Evolutionary conservation across 768 basidiomycete species (phyloP).

Genomic region (Tricholoma sp.): DNA sequence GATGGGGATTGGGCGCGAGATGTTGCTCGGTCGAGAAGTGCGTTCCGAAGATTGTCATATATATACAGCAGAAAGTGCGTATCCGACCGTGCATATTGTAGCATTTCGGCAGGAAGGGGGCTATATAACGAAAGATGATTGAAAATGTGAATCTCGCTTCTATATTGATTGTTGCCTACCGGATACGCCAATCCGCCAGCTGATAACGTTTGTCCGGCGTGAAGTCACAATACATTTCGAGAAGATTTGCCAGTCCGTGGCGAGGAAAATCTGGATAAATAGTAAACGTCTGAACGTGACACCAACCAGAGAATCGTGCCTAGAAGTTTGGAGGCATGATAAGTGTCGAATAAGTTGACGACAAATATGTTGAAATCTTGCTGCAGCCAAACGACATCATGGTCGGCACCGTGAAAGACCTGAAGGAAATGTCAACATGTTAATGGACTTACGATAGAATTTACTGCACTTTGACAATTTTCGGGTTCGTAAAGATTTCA

Average conservation of each 20-base stretch:
- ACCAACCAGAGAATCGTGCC: slow-evolving; percentile 33
- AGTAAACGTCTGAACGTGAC: not conserved
- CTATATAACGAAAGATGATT: slow-evolving; percentile 21
- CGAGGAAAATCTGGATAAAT: slow-evolving; percentile 62
- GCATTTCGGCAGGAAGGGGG: slow-evolving; percentile 85
- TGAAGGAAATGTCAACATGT: slow-evolving; percentile 19
- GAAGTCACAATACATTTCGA: slow-evolving; percentile 88
- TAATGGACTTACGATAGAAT: not conserved
- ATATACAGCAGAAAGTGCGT: slow-evolving; percentile 93
- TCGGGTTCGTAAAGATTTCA: slow-evolving; percentile 80
- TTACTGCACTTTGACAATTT: slow-evolving; percentile 69
- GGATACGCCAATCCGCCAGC: slow-evolving; percentile 95
- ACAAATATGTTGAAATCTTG: slow-evolving; percentile 92
- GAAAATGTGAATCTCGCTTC: not conserved
- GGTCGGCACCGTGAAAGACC: slow-evolving; percentile 94
- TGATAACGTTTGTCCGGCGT: slow-evolving; percentile 94
- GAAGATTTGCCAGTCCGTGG: slow-evolving; percentile 77
- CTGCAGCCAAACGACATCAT: slow-evolving; percentile 94
- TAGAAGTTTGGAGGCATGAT: slow-evolving; percentile 84
- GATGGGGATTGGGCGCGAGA: slow-evolving; percentile 36
- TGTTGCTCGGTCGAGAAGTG: slow-evolving; percentile 68
- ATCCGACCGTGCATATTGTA: slow-evolving; percentile 89
- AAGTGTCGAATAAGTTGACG: slow-evolving; percentile 97
- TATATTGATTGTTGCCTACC: slow-evolving; percentile 35
- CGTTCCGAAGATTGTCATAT: slow-evolving; percentile 86